A percentile compares a stretch with the other conserved stretches of the same genome.
Evolutionary conservation across 2,329 filamentous ascomycete species (phyloP).

Genomic region (Pochonia chlamydosporia): DNA sequence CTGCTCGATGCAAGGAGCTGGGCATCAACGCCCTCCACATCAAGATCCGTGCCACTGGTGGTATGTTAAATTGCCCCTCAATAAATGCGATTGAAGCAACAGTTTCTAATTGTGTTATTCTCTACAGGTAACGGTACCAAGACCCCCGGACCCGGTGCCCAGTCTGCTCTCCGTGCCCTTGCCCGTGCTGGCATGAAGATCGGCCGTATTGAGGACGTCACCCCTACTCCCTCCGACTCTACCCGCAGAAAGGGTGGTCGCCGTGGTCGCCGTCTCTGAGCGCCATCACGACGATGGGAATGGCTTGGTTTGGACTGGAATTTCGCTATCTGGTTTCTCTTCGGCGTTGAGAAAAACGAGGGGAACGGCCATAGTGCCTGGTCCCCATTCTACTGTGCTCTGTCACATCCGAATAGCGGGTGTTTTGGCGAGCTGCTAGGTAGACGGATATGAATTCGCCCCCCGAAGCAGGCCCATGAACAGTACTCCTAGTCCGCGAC

Average conservation of each 20-base stretch:
- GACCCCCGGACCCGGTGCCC: conserved; percentile 97
- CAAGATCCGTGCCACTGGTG: conserved; percentile 99
- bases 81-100: neutral
- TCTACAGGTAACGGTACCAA: conserved; percentile 90
- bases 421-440: conserved; percentile 24
- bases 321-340: conserved; percentile 45
- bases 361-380: conserved; percentile 63
- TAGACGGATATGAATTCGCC: conserved; percentile 39
- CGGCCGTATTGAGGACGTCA: conserved; percentile 98
- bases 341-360: conserved; percentile 67
- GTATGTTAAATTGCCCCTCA: conserved; percentile 42
- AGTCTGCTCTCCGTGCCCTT: conserved; percentile 97
- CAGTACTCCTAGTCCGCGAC: conserved; percentile 26
- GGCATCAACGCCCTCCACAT: conserved; percentile 93
- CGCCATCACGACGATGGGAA: conserved; percentile 12
- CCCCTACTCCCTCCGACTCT: conserved; percentile 97
- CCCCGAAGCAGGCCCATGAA: conserved; percentile 38
- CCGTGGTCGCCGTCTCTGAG: conserved; percentile 99
- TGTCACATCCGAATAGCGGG: conserved; percentile 27
- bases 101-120: conserved; percentile 7
- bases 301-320: conserved; percentile 28
- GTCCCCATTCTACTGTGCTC: conserved; percentile 52
- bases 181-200: conserved; percentile 99
- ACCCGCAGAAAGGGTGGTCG: conserved; percentile 99
- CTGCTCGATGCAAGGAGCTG: conserved; percentile 71